Base-by-base conservation (phyloP, 306 rosid genomes). In the Notholithocarpus densiflorus region DNA sequence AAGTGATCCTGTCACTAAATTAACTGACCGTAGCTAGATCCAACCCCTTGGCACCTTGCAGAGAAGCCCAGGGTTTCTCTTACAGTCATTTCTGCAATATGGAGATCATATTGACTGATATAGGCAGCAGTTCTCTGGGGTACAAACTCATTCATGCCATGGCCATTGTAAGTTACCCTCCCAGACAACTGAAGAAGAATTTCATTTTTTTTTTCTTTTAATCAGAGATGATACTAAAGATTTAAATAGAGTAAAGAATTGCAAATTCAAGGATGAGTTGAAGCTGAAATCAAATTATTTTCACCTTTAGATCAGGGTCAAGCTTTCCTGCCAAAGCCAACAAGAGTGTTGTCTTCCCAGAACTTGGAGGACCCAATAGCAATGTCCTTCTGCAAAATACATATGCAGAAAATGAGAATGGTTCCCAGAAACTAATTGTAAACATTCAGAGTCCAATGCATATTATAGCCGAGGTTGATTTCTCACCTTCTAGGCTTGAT, bases 301-400 rank as follows among this genome's bases (percentile, higher is more conserved):
- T 64, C 34, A 90, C 97, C 90, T 77, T 84, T 21, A 94, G 79
- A 75, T 78, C 83, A 5, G 89, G 59, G 66, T 86, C 97, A 68
- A 89, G 89, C 77, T 89, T 85, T 69, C 97, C 97, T 11, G 97
- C 89, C 73, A 94, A 82, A 57, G 94, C 89, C 52, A 89, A 54
- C 21, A 94, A 74, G 29, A 94, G 71, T 10, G 97, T 90, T 21
- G 97, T 94, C 71, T 90, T 94, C n/a, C 98, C 97, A 48, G 97
- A 89, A 59, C 93, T 87, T 37, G 97, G 98, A 68, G 98, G 91
- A 15, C 97, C 98, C 85, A 92, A 73, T 74, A 92, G 97, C 74
- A 92, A 86, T 57, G 97, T 92, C 92, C 90, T 87, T 81, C 96
- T 55, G 5, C 82, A 77, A 19, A 82, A 31, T 7, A 72, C 51